A percentile compares a stretch with the other conserved stretches of the same genome.
Evolutionary conservation across 108 stramenopile genomes (phyloP).

Genomic region (Bacterosira constricta): DNA sequence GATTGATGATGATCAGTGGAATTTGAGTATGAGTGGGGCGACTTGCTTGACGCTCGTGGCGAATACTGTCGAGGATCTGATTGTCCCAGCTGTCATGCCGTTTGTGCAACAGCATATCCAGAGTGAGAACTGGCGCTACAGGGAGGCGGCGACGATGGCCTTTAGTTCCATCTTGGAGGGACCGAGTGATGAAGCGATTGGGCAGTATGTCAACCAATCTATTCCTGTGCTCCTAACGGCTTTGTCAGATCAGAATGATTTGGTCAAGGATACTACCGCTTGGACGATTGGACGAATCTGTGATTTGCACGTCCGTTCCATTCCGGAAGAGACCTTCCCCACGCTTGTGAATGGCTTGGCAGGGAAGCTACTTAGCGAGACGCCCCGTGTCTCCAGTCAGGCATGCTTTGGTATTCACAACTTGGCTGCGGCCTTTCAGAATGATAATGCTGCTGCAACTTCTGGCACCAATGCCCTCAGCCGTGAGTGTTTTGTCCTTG

Average conservation of each 20-base stretch:
- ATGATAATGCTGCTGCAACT: slow-evolving; percentile 54
- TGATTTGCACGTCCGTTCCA: slow-evolving; percentile 79
- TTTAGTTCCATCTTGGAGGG: slow-evolving; percentile 92
- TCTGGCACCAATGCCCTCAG: slow-evolving; percentile 78
- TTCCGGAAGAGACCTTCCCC: slow-evolving; percentile 82
- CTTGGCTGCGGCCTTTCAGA: slow-evolving; percentile 80
- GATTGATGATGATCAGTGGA: slow-evolving; percentile 79
- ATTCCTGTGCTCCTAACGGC: slow-evolving; percentile 83
- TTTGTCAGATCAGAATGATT: slow-evolving; percentile 73
- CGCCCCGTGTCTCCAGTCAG: slow-evolving; percentile 83
- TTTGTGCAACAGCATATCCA: slow-evolving; percentile 90
- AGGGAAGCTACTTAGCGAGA: slow-evolving; percentile 68
- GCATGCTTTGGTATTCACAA: slow-evolving; percentile 93
- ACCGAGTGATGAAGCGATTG: slow-evolving; percentile 75
- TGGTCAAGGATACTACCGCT: slow-evolving; percentile 92
- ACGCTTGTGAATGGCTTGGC: slow-evolving; percentile 78
- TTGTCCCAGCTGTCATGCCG: slow-evolving; percentile 84
- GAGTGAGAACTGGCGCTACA: slow-evolving; percentile 87
- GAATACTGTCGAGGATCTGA: slow-evolving; percentile 80
- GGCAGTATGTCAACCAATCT: slow-evolving; percentile 78
- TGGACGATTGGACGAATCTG: slow-evolving; percentile 93
- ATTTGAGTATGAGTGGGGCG: slow-evolving; percentile 88
- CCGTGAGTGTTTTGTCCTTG: background rate
- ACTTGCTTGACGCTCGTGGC: slow-evolving; percentile 84
- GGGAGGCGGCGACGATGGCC: slow-evolving; percentile 95